phyloP scores from a whole-genome alignment of 805 yeast genomes.

The Candida oleophila region DNA sequence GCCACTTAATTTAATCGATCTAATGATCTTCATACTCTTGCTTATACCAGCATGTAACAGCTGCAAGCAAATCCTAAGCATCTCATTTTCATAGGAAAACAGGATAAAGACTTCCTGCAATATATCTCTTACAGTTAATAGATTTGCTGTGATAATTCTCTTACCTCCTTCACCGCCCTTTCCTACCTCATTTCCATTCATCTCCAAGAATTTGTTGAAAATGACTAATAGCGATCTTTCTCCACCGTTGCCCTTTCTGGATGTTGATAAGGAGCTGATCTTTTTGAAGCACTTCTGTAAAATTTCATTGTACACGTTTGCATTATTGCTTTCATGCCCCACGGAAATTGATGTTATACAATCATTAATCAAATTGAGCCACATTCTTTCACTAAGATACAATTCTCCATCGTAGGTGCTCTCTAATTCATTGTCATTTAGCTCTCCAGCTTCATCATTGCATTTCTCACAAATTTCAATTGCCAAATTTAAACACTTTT shows the following conservation, averaged over 20 bases:
- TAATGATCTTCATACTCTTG: slow-evolving; percentile 43
- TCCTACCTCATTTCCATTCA: slow-evolving; percentile 11
- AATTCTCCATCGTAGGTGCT: slow-evolving; percentile 9
- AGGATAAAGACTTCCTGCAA: slow-evolving; percentile 64
- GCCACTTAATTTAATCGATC: slow-evolving; percentile 50
- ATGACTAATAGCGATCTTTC: slow-evolving; percentile 50
- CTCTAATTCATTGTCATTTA: slow-evolving; percentile 9
- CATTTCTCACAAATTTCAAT: slow-evolving; percentile 24
- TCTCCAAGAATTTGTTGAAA: slow-evolving; percentile 52
- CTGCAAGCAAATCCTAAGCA: slow-evolving; percentile 49
- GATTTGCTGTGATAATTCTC: slow-evolving; percentile 45
- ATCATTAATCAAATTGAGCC: slow-evolving; percentile 27
- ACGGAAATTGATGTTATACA: slow-evolving; percentile 13
- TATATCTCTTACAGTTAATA: slow-evolving; percentile 59
- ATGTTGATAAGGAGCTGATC: slow-evolving; percentile 3
- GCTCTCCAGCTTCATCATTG: background rate
- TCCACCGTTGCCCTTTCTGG: slow-evolving; percentile 3
- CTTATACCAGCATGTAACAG: slow-evolving; percentile 59
- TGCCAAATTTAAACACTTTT: slow-evolving; percentile 33
- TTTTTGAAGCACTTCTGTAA: slow-evolving; percentile 4
- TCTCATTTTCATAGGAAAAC: slow-evolving; percentile 60
- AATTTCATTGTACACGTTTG: background rate
- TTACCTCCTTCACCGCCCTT: slow-evolving; percentile 19
- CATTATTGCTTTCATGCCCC: background rate
- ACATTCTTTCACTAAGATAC: slow-evolving; percentile 22